phyloP scores from a whole-genome alignment of 352 stramenopile species.

The Phytophthora ohioensis region DNA sequence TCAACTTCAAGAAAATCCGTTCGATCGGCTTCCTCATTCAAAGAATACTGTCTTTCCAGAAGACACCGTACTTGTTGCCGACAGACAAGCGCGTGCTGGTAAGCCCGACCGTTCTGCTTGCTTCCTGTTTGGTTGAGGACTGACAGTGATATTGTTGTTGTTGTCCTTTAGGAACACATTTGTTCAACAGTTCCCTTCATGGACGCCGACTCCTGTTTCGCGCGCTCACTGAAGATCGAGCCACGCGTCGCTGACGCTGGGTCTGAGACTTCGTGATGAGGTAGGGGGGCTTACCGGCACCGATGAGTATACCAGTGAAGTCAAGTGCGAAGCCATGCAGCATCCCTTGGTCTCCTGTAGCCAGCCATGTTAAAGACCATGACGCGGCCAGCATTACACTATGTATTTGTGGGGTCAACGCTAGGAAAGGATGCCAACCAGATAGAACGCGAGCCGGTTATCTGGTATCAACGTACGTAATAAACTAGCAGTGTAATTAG shows the following conservation, averaged over 20 bases:
- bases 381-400: not conserved
- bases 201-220: slow-evolving; percentile 81
- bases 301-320: slow-evolving; percentile 11
- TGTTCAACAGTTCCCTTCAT: slow-evolving; percentile 70
- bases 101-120: slow-evolving; percentile 18
- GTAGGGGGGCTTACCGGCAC: not conserved
- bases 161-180: slow-evolving; percentile 67
- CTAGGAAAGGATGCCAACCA: slow-evolving; percentile 7
- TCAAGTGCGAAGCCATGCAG: not conserved
- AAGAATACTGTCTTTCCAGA: slow-evolving; percentile 70
- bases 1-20: slow-evolving; percentile 92
- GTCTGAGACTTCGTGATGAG: slow-evolving; percentile 19
- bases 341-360: not conserved
- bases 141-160: not conserved
- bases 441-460: not conserved
- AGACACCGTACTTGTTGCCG: slow-evolving; percentile 80
- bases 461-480: slow-evolving; percentile 28
- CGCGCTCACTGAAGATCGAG: slow-evolving; percentile 83
- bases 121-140: too few relatives aligned
- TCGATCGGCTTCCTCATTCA: slow-evolving; percentile 71
- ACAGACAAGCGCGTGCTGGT: slow-evolving; percentile 87
- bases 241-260: slow-evolving; percentile 68
- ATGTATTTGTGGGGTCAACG: not conserved
- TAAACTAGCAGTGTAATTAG: slow-evolving; percentile 32
- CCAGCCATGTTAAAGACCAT: not conserved